phyloP scores from a whole-genome alignment of 768 basidiomycete genomes.

The Boletellus ananiceps region DNA sequence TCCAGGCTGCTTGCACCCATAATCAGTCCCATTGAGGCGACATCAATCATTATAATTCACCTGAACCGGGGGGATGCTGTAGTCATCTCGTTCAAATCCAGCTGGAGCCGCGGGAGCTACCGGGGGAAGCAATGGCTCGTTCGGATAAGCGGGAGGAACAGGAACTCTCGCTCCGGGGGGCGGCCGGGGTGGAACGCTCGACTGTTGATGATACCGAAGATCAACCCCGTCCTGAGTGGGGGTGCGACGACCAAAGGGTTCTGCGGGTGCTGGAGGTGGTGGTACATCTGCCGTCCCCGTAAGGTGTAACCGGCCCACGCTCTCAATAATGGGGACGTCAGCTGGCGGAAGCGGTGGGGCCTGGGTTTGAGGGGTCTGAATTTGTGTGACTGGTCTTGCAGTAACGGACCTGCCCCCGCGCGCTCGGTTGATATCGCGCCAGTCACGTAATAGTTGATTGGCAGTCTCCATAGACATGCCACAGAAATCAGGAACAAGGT shows the following conservation, averaged over 20 bases:
- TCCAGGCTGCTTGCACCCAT: conserved; percentile 9
- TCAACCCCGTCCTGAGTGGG: conserved; percentile 36
- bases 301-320: conserved; percentile 48
- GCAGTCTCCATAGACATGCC: conserved; percentile 99
- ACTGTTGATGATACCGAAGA: conserved; percentile 38
- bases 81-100: conserved; percentile 31
- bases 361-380: conserved; percentile 29
- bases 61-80: conserved; percentile 18
- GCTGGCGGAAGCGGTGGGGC: conserved; percentile 31
- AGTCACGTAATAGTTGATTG: conserved; percentile 84
- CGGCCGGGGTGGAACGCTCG: conserved; percentile 32
- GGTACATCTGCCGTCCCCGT: conserved; percentile 36
- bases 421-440: conserved; percentile 83
- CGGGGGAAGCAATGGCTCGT: conserved; percentile 30
- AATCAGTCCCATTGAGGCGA: conserved; percentile 3
- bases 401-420: conserved; percentile 44
- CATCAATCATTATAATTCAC: conserved; percentile 9
- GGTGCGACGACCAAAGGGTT: conserved; percentile 23
- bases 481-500: conserved; percentile 98
- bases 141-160: conserved; percentile 32
- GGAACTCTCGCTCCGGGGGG: conserved; percentile 37
- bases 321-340: conserved; percentile 30
- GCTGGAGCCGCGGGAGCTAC: conserved; percentile 8
- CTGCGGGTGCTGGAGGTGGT: conserved; percentile 20
- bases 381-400: conserved; percentile 35